Percentiles rank a stretch among this genome's conserved stretches.
phyloP scores from a whole-genome alignment of 495 filamentous ascomycete genomes.

The Daldinia childiae region DNA sequence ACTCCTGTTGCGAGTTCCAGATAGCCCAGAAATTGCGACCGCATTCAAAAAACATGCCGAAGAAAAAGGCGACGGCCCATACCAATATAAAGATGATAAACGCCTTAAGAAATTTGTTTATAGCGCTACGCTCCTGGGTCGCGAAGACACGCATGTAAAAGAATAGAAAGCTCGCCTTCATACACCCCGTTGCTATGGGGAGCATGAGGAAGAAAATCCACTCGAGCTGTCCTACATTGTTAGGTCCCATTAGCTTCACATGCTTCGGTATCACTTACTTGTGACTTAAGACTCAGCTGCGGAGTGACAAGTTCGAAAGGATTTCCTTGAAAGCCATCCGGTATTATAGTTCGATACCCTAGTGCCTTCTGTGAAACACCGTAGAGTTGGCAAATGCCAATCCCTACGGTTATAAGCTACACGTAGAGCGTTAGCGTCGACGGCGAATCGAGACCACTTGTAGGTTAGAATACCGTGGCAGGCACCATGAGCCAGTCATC shows the following conservation, averaged over 20 bases:
- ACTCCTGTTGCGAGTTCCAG: conserved; percentile 25
- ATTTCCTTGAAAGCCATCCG: conserved; percentile 18
- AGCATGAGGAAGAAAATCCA: conserved; percentile 37
- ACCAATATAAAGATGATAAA: conserved; percentile 4
- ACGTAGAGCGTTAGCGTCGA: background rate
- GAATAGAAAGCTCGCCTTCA: conserved; percentile 40
- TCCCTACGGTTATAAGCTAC: conserved; percentile 35
- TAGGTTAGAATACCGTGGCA: conserved; percentile 34
- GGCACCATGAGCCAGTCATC: conserved; percentile 53
- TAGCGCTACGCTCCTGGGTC: conserved; percentile 8
- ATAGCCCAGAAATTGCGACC: conserved; percentile 24
- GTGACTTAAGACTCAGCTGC: conserved; percentile 25
- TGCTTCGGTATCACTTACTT: background rate
- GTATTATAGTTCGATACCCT: conserved; percentile 26
- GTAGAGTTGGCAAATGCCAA: conserved; percentile 32
- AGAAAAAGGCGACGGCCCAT: conserved; percentile 35
- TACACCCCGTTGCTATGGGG: conserved; percentile 35
- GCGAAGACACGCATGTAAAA: conserved; percentile 44
- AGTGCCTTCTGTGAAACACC: conserved; percentile 31
- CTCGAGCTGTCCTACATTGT: conserved; percentile 26
- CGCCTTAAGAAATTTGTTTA: conserved; percentile 22
- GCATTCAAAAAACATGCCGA: conserved; percentile 38
- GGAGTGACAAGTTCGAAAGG: conserved; percentile 13
- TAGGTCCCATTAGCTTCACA: background rate
- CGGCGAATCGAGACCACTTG: too few relatives aligned